Evolutionary conservation across 2,329 filamentous ascomycete genomes (phyloP).

Genomic region (Colletotrichum cereale): DNA sequence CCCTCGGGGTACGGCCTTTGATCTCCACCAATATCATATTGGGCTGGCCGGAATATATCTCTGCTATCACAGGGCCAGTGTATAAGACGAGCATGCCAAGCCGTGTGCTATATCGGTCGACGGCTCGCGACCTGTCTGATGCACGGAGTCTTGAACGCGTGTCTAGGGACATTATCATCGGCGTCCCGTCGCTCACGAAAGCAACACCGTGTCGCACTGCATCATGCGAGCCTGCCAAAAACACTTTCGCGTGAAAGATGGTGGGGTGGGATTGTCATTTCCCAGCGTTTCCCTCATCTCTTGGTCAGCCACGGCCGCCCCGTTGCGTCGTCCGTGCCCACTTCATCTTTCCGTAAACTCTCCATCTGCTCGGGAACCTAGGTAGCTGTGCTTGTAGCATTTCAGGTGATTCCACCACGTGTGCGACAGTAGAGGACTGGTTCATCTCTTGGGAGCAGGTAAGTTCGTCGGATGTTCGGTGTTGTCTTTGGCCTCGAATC

Average conservation of each 20-base stretch:
- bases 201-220: slow-evolving; percentile 12
- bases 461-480: neutral
- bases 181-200: slow-evolving; percentile 24
- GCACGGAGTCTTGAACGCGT: slow-evolving; percentile 9
- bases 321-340: neutral
- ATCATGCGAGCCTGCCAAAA: slow-evolving; percentile 20
- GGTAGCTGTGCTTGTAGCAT: neutral
- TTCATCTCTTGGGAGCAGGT: neutral
- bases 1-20: neutral
- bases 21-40: neutral
- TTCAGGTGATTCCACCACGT: slow-evolving; percentile 12
- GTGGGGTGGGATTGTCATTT: slow-evolving; percentile 25
- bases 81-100: neutral
- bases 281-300: slow-evolving; percentile 26
- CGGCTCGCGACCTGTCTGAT: neutral
- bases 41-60: neutral
- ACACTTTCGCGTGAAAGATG: slow-evolving; percentile 22
- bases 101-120: neutral
- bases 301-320: slow-evolving; percentile 9
- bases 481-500: neutral
- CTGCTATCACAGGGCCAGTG: neutral
- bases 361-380: neutral
- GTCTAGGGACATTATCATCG: neutral
- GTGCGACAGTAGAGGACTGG: neutral
- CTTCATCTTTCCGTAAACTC: slow-evolving; percentile 10